Base-by-base conservation (phyloP, 108 stramenopile genomes). In the Craspedostauros australis region DNA sequence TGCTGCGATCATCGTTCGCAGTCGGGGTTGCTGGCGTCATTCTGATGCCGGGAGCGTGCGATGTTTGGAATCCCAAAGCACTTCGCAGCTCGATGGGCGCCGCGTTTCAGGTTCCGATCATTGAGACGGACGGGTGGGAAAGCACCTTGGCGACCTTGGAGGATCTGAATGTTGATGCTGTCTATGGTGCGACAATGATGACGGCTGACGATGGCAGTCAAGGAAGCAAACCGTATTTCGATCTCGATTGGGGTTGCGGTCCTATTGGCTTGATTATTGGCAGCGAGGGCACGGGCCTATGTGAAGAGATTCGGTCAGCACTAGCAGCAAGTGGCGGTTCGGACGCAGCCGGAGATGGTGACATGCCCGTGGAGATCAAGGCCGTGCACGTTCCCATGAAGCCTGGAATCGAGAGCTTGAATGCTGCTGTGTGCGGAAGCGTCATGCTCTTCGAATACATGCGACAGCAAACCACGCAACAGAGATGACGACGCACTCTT, bases 21-120 rank as follows among this genome's bases (percentile, higher is more conserved):
- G 64, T 76, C 1, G 66, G 82, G 43, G 79, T 73, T 18, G 55
- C 78, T 3, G 83, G 69, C 15, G 70, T 93, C 33, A 30, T 84
- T 9, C 48, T 93, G 21, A 41, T 93, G 38, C 83, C 83, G 16
- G 79, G 64, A 39, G 71, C 76, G 33, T 87, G 83, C 51, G 91
- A 93, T 59, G 77, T 80, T n/a, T 93, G 83, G 83, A 77, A 70
- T 62, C 88, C 91, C 0, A 93, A 93, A 57, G 77, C 79, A 2
- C 62, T 93, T 0, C 73, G 91, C 22, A 73, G 81, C 8, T 73
- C 88, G 26, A 88, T 88, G 88, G 84, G 82, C 20, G 68, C 84
- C 12, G 71, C 82, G 7, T 89, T 93, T 72, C 75, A 73, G 42
- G 63, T 93, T n/a, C 88, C 86, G 49, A 62, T 88, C 16, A 31